phyloP scores from a whole-genome alignment of 169 alveolate species.

The Eimeria maxima region DNA sequence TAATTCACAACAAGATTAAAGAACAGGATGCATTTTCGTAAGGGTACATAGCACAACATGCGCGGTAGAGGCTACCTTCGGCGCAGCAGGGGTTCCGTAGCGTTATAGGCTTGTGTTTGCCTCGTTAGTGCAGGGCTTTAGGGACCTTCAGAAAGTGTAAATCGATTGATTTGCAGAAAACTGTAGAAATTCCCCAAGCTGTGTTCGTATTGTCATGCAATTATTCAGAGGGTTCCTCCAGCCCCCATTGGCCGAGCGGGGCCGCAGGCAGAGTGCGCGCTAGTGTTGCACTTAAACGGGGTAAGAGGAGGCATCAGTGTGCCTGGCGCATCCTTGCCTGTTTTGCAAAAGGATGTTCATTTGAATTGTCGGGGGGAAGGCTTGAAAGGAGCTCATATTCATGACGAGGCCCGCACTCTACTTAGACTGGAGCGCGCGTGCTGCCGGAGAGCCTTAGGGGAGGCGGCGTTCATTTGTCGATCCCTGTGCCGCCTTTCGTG shows the following conservation, averaged over 20 bases:
- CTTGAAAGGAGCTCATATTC: not conserved
- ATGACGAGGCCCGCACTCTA: not conserved
- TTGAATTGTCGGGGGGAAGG: not conserved
- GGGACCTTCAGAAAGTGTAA: not conserved
- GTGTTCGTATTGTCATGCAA: not conserved
- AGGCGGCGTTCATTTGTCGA: not conserved
- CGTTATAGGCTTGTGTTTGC: not conserved
- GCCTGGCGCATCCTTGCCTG: not conserved
- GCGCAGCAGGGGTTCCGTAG: no score
- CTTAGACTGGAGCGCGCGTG: not conserved
- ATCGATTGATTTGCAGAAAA: not conserved
- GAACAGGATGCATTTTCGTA: no score
- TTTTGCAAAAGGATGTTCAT: not conserved
- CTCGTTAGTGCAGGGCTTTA: not conserved
- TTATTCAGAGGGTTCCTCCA: not conserved
- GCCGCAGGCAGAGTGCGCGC: constrained; percentile 5
- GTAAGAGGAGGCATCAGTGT: not conserved
- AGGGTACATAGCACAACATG: no score
- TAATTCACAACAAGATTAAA: no score
- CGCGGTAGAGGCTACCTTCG: no score
- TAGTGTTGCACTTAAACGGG: not conserved
- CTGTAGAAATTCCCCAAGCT: not conserved
- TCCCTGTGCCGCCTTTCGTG: no score
- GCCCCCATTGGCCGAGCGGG: constrained; percentile 19
- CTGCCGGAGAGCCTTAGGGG: constrained; percentile 4